These are phyloP conservation scores for Arthrobotrys iridis DNA, from an alignment of 2,329 filamentous ascomycete species.

Conservation along the genomic window DNA sequence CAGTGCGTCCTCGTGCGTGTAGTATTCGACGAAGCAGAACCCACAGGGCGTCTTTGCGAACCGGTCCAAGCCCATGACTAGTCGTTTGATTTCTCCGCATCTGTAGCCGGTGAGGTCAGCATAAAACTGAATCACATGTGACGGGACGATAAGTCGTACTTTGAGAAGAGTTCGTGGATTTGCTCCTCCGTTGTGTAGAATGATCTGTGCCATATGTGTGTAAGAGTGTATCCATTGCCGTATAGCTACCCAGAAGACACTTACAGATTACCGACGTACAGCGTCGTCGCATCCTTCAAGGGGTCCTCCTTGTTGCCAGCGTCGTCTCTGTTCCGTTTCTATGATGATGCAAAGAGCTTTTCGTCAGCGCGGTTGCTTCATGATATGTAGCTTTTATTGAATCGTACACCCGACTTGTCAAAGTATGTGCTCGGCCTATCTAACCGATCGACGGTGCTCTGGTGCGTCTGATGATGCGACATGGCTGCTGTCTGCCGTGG, in stretches of 20 bases:
- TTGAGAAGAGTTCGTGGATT: constrained; percentile 94
- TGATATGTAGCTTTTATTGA: neutral
- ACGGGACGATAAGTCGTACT: constrained; percentile 65
- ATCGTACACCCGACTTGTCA: constrained; percentile 74
- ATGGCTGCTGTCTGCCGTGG: constrained; percentile 10
- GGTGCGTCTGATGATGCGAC: constrained; percentile 27
- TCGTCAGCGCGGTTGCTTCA: constrained; percentile 43
- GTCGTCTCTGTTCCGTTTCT: constrained; percentile 56
- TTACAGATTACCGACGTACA: constrained; percentile 96
- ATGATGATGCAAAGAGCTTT: neutral
- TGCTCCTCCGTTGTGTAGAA: constrained; percentile 99
- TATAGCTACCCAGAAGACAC: constrained; percentile 58
- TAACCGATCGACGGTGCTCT: constrained; percentile 84
- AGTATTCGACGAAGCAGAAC: constrained; percentile 99
- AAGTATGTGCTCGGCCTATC: constrained; percentile 97
- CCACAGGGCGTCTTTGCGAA: constrained; percentile 98
- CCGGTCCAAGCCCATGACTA: constrained; percentile 96
- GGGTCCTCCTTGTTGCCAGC: constrained; percentile 72
- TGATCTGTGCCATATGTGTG: constrained; percentile 67
- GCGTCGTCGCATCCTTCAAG: constrained; percentile 85
- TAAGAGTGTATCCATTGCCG: constrained; percentile 53
- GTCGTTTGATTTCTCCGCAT: constrained; percentile 94
- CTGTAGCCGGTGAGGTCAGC: constrained; percentile 59
- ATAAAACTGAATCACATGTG: neutral
- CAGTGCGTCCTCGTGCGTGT: constrained; percentile 94